A percentile compares a stretch with the other conserved stretches of the same genome.
Conservation (phyloP, 2,329 filamentous ascomycete genomes). For the Fusarium chlamydosporum region DNA sequence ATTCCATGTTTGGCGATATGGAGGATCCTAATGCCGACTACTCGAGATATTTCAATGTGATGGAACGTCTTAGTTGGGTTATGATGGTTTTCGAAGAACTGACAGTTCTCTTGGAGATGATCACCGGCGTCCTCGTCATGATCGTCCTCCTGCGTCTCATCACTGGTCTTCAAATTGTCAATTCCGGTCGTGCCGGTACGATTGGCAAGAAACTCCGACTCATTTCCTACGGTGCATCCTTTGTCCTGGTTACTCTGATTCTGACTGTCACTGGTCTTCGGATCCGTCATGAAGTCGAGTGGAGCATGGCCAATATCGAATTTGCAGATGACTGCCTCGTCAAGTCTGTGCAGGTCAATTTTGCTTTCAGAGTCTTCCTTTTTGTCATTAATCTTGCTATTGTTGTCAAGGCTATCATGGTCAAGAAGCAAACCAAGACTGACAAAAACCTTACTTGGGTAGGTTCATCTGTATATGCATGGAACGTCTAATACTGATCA, state of each 20-base stretch:
- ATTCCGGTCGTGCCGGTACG: slow-evolving; percentile 10
- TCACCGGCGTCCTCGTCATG: slow-evolving; percentile 43
- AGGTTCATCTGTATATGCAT: not conserved
- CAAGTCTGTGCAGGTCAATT: slow-evolving; percentile 19
- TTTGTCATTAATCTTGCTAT: slow-evolving; percentile 37
- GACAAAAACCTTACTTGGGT: slow-evolving; percentile 31
- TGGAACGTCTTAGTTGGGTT: not conserved
- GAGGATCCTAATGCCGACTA: not conserved
- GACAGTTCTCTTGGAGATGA: not conserved
- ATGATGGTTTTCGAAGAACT: no score
- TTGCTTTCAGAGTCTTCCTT: slow-evolving; percentile 35
- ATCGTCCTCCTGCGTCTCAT: slow-evolving; percentile 47
- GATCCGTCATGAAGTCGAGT: slow-evolving; percentile 13
- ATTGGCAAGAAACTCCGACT: slow-evolving; percentile 36
- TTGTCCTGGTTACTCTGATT: slow-evolving; percentile 34
- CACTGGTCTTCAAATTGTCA: slow-evolving; percentile 40
- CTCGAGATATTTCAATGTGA: not conserved
- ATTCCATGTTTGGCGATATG: not conserved
- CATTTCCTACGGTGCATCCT: slow-evolving; percentile 29
- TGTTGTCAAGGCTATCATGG: slow-evolving; percentile 33
- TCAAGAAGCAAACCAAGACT: slow-evolving; percentile 36
- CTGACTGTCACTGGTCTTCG: slow-evolving; percentile 40
- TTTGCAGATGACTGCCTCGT: not conserved
- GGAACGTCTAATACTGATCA: not conserved
- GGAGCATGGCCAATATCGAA: no score